Percentiles rank a stretch among this genome's conserved stretches.
These are phyloP conservation scores for Daldinia childiae DNA, from an alignment of 495 filamentous ascomycete species.

Conservation along the genomic window DNA sequence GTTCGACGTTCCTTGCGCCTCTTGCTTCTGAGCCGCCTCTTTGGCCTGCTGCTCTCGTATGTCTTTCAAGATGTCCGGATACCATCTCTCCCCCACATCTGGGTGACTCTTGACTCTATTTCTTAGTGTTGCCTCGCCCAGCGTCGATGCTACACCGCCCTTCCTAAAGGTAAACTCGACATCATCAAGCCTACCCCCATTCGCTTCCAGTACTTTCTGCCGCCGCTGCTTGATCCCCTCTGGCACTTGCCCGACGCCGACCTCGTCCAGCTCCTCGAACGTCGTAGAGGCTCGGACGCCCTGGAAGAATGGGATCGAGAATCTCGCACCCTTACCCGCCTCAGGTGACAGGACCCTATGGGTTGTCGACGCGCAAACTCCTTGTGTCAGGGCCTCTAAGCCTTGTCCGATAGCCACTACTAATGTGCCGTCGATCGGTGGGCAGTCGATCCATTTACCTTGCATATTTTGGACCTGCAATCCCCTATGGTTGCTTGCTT, in stretches of 20 bases:
- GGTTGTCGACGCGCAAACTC: slow-evolving; percentile 86
- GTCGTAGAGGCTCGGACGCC: slow-evolving; percentile 83
- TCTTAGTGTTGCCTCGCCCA: slow-evolving; percentile 84
- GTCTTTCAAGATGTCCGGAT: slow-evolving; percentile 70
- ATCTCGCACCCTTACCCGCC: slow-evolving; percentile 75
- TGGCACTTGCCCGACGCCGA: slow-evolving; percentile 72
- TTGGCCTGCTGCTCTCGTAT: slow-evolving; percentile 58
- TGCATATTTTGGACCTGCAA: slow-evolving; percentile 89
- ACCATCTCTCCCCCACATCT: slow-evolving; percentile 89
- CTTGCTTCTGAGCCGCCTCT: slow-evolving; percentile 45
- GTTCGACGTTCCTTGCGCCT: slow-evolving; percentile 13
- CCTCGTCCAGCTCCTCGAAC: slow-evolving; percentile 71
- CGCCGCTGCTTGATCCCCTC: slow-evolving; percentile 68
- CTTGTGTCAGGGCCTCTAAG: slow-evolving; percentile 87
- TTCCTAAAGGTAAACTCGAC: slow-evolving; percentile 82
- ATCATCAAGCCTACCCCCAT: slow-evolving; percentile 68
- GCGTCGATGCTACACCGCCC: slow-evolving; percentile 66
- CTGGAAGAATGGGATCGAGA: slow-evolving; percentile 91
- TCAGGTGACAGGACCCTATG: slow-evolving; percentile 79
- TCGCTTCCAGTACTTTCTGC: slow-evolving; percentile 58
- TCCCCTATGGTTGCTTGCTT: slow-evolving; percentile 79
- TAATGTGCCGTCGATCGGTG: slow-evolving; percentile 68
- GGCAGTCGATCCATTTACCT: slow-evolving; percentile 83
- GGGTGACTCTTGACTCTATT: slow-evolving; percentile 92
- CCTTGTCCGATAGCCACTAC: slow-evolving; percentile 96